Percentiles rank a stretch among this genome's conserved stretches.
These are phyloP conservation scores for Nephelium lappaceum DNA, from an alignment of 345 rosid species.

Conservation along the genomic window DNA sequence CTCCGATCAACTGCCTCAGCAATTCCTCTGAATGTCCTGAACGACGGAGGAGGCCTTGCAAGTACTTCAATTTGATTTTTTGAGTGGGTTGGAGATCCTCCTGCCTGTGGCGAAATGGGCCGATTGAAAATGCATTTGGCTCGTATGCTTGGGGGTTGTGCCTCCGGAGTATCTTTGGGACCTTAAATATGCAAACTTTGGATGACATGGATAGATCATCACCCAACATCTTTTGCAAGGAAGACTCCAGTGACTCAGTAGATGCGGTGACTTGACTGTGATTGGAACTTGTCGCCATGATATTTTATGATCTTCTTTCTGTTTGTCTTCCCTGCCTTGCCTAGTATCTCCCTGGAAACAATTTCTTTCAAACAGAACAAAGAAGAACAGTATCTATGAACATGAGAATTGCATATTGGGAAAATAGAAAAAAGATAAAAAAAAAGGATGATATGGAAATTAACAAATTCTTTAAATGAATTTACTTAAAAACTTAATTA, in stretches of 20 bases:
- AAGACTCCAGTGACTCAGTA: slow-evolving; percentile 10
- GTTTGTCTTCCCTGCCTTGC: background rate
- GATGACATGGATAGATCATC: slow-evolving; percentile 16
- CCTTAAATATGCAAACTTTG: slow-evolving; percentile 24
- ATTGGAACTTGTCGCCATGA: background rate
- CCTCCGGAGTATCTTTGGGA: slow-evolving; percentile 27
- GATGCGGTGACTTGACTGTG: background rate
- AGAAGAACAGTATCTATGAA: background rate
- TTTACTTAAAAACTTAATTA: too few species aligned
- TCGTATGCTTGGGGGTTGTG: slow-evolving; percentile 25
- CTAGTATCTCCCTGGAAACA: too few species aligned
- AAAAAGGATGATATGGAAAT: too few species aligned
- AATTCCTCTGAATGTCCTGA: background rate
- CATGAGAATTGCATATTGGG: too few species aligned
- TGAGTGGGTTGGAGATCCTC: background rate
- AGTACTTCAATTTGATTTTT: slow-evolving; percentile 28
- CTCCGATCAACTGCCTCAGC: background rate
- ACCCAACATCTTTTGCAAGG: slow-evolving; percentile 16
- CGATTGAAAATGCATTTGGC: slow-evolving; percentile 36
- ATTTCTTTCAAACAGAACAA: background rate
- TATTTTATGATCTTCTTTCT: background rate
- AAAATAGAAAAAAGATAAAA: too few species aligned
- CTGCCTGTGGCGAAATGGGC: slow-evolving; percentile 28
- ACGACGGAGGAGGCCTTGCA: slow-evolving; percentile 26
- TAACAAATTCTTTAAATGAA: too few species aligned